Evolutionary conservation across 1,139 yeast species (phyloP), one percentile per base, ranked within the genome.

Genomic region (Lodderomyces jiufengensis): DNA sequence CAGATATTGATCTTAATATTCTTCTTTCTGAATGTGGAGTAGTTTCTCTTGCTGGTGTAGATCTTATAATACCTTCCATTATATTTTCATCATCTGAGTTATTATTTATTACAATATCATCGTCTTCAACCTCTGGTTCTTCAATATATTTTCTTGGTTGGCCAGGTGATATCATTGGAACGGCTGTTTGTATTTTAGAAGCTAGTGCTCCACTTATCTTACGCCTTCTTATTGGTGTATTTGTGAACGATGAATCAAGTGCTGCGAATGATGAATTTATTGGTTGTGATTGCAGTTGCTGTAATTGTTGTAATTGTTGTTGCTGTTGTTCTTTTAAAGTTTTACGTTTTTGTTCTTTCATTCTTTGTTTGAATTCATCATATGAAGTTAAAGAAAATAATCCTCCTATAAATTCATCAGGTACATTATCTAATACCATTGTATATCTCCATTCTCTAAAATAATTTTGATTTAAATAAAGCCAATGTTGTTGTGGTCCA

Each of bases 401-500:
- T 0, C 95, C 95, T 6, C 94, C 94, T 40, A 90, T 78, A 27
- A 77, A 66, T 24, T 71, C 78, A 45, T 85, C 86, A 1, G 95
- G 83, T 32, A 71, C 63, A 49, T 70, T 78, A 47, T 82, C 87
- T 39, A 86, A 60, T n/a, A 80, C 78, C 95, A 86, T 88, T 6
- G 97, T 88, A 51, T 82, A 84, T 56, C 90, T 77, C 97, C 98
- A 92, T 50, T 88, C 96, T 50, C 97, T 75, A 60, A 92, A 92
- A 49, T 88, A 96, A 57, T 88, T 84, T 60, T 92, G 98, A 57
- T 92, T 96, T 48, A 92, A 74, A 54, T 92, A 94, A 38, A 92
- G 70, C 98, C 98, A 92, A 63, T 92, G 98, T 56, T 92, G 98
- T 59, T 92, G 98, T 2, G 98, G 98, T 0, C 98, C 98, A 25